A percentile compares a stretch with the other conserved stretches of the same genome.
phyloP scores from a whole-genome alignment of 257 asterid genomes.

The Parsonsia alboflavescens region DNA sequence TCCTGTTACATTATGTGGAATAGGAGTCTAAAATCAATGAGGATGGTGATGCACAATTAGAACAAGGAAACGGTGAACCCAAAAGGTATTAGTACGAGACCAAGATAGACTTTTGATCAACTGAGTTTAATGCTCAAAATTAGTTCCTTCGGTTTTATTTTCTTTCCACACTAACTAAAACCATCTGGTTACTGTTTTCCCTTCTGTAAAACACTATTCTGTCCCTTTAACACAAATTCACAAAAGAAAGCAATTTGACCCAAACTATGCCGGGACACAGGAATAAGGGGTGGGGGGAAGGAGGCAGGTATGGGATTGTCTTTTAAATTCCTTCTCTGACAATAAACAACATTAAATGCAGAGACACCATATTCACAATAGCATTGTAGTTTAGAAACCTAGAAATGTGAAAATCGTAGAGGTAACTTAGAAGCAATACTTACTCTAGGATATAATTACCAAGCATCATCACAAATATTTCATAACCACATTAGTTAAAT shows the following conservation, averaged over 20 bases:
- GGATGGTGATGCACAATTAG: neutral
- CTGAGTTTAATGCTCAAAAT: neutral
- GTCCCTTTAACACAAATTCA: neutral
- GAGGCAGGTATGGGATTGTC: neutral
- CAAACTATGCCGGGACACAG: neutral
- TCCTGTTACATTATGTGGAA: slow-evolving; percentile 11
- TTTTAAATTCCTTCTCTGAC: neutral
- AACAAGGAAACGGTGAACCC: neutral
- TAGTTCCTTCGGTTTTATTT: neutral
- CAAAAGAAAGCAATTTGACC: neutral
- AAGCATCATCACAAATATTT: neutral
- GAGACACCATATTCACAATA: neutral
- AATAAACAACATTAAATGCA: neutral
- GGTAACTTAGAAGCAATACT: neutral
- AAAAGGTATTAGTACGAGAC: neutral
- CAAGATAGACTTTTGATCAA: neutral
- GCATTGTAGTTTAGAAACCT: neutral
- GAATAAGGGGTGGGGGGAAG: neutral
- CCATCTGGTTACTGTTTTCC: neutral
- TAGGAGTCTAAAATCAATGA: neutral
- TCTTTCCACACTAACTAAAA: neutral
- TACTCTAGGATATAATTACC: neutral
- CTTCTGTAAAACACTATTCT: neutral
- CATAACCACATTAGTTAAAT: neutral
- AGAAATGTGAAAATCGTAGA: neutral